A percentile compares a stretch with the other conserved stretches of the same genome.
phyloP scores from a whole-genome alignment of 352 stramenopile genomes.

The Saprolegnia parasitica region DNA sequence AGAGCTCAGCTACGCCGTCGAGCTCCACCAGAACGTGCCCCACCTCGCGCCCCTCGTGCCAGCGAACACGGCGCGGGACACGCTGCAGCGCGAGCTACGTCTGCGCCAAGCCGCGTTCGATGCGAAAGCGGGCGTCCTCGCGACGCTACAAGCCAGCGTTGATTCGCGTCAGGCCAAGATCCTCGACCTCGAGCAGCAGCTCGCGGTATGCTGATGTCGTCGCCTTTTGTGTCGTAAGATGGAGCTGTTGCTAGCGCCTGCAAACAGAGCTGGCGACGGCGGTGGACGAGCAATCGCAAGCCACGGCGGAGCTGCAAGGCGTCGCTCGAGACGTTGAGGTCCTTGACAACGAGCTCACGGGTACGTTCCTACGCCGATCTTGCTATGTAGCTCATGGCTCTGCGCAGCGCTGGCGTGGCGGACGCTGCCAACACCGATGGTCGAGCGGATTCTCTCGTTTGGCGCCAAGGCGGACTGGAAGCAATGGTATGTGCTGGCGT shows the following conservation, averaged over 20 bases:
- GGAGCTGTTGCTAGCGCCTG: background rate
- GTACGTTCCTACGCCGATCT: background rate
- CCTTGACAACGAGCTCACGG: background rate
- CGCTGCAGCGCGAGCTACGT: constrained; percentile 4
- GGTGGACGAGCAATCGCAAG: background rate
- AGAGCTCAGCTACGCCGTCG: constrained; percentile 65
- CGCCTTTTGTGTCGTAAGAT: background rate
- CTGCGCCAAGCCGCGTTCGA: background rate
- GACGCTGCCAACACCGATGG: background rate
- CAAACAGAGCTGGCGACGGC: background rate
- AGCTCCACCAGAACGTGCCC: constrained; percentile 44
- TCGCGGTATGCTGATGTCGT: constrained; percentile 4
- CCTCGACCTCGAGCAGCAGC: constrained; percentile 10
- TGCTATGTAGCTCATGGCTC: background rate
- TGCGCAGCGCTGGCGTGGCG: constrained; percentile 7
- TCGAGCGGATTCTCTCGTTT: background rate
- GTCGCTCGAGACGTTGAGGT: constrained; percentile 9
- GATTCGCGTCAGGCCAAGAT: background rate
- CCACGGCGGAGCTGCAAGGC: background rate
- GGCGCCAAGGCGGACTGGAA: constrained; percentile 14
- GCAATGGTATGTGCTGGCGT: constrained; percentile 11
- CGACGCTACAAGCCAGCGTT: constrained; percentile 1
- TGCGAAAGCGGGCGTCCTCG: background rate
- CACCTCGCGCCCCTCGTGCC: background rate
- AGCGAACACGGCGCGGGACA: background rate